phyloP scores from a whole-genome alignment of 2,329 filamentous ascomycete genomes.

The Aspergillus sp. region DNA sequence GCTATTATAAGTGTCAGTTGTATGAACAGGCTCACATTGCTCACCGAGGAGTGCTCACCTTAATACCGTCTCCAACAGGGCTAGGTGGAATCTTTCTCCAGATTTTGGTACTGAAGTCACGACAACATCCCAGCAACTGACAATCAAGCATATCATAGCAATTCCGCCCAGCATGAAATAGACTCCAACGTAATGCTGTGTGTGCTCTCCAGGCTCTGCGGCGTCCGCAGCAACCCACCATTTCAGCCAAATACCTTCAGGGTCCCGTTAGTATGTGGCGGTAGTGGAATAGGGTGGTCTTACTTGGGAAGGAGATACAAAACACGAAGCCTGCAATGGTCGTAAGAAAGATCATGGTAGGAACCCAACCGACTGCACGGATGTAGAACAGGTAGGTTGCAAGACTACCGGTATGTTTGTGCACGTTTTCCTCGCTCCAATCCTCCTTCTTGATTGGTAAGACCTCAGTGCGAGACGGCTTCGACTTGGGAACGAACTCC shows the following conservation, averaged over 20 bases:
- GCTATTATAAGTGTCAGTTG: background rate
- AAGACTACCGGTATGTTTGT: conserved; percentile 17
- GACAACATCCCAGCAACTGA: conserved; percentile 3
- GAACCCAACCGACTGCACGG: background rate
- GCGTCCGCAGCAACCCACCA: conserved; percentile 4
- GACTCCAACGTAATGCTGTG: conserved; percentile 1
- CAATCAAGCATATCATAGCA: conserved; percentile 5
- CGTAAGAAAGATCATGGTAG: background rate
- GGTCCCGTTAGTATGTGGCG: background rate
- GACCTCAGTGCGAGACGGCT: background rate
- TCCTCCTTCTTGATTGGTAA: conserved; percentile 5
- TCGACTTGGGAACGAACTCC: background rate
- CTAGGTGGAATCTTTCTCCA: background rate
- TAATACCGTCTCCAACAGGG: background rate
- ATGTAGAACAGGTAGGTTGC: background rate
- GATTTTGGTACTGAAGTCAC: conserved; percentile 1
- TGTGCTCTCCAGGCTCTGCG: conserved; percentile 3
- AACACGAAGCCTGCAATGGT: conserved; percentile 2
- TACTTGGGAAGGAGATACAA: conserved; percentile 8
- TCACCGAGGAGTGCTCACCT: background rate
- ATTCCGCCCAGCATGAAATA: conserved; percentile 5
- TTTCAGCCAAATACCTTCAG: conserved; percentile 11
- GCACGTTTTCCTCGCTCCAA: conserved; percentile 3
- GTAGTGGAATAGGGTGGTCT: background rate
- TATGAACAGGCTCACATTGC: background rate